phyloP scores from a whole-genome alignment of 225 moss, liverwort and hornwort species.

The Pseudoscleropodium purum region DNA sequence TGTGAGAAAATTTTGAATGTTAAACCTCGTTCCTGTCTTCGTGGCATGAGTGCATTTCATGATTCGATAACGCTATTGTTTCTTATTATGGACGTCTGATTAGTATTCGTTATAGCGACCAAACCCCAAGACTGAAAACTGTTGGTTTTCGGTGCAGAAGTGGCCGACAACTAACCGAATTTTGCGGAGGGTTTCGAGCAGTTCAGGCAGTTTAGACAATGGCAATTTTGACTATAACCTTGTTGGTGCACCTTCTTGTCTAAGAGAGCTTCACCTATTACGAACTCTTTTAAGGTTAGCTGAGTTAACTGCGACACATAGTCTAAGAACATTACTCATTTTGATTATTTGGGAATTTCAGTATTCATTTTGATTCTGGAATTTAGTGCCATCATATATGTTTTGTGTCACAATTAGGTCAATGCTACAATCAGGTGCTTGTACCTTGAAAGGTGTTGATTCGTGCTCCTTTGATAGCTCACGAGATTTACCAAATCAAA shows the following conservation, averaged over 20 bases:
- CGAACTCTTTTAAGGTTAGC: too few relatives aligned
- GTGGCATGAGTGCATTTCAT: background rate
- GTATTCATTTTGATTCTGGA: too few relatives aligned
- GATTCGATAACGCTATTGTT: background rate
- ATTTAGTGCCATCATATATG: background rate
- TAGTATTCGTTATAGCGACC: background rate
- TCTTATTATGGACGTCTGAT: background rate
- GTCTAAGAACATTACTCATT: background rate
- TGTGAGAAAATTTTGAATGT: background rate
- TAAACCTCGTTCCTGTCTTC: background rate
- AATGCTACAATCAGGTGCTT: background rate
- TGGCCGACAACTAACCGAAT: background rate
- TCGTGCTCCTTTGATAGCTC: background rate
- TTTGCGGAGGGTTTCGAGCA: background rate
- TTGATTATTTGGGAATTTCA: background rate
- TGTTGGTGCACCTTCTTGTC: background rate
- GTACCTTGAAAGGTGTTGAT: background rate
- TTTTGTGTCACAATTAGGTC: background rate
- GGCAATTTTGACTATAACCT: background rate
- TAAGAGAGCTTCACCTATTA: too few relatives aligned
- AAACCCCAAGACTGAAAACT: background rate
- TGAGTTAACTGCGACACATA: too few relatives aligned
- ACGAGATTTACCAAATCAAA: background rate
- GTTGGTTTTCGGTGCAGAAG: background rate
- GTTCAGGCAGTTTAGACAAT: background rate